These are phyloP conservation scores for Rhizopogon vinicolor DNA, from an alignment of 768 basidiomycete species.

Conservation along the genomic window DNA sequence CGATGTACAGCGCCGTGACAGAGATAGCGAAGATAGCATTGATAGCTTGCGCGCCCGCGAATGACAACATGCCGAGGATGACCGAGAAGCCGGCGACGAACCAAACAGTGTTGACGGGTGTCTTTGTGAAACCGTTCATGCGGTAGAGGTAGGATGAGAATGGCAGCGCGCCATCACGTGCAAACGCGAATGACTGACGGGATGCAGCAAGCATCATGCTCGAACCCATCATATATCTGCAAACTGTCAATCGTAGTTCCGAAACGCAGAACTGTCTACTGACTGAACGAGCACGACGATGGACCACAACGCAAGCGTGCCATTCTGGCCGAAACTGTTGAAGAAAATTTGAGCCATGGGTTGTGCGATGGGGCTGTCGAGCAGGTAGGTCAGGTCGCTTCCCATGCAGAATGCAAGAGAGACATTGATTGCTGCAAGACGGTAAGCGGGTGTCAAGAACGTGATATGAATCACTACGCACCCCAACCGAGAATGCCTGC, in stretches of 20 bases:
- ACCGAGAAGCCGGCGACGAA: conserved; percentile 36
- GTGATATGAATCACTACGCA: conserved; percentile 10
- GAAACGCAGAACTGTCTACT: conserved; percentile 7
- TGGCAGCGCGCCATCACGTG: conserved; percentile 59
- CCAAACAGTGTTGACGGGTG: conserved; percentile 60
- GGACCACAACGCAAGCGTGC: conserved; percentile 47
- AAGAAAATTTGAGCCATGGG: conserved; percentile 42
- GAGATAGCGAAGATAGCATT: conserved; percentile 52
- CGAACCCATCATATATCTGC: conserved; percentile 44
- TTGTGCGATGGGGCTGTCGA: conserved; percentile 33
- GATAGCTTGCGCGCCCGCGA: conserved; percentile 53
- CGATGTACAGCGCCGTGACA: conserved; percentile 42
- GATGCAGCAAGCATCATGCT: conserved; percentile 45
- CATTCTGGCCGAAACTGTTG: conserved; percentile 37
- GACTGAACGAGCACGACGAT: conserved; percentile 47
- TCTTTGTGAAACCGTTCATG: conserved; percentile 46
- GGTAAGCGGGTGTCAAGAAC: neutral
- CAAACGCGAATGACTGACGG: conserved; percentile 52
- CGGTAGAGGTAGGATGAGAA: conserved; percentile 49
- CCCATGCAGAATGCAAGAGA: conserved; percentile 57
- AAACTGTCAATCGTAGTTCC: neutral
- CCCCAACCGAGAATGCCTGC: conserved; percentile 44
- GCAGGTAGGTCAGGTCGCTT: conserved; percentile 37
- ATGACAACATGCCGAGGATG: conserved; percentile 47
- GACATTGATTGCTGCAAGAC: conserved; percentile 40